phyloP scores from a whole-genome alignment of 148 eudicot species.

The Nepenthes mirabilis region DNA sequence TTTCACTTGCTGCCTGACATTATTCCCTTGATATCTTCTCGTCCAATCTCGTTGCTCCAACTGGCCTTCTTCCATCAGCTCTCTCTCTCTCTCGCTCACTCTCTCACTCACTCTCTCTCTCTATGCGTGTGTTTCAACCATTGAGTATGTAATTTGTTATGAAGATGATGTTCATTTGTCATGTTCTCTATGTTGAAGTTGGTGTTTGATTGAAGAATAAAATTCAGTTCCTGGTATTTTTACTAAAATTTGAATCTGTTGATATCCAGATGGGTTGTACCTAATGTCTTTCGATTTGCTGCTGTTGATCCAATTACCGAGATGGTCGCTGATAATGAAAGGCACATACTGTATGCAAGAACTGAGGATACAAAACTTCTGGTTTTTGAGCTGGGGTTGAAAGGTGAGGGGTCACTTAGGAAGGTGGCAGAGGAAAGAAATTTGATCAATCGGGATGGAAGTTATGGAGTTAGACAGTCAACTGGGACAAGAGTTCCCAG shows the following conservation, averaged over 20 bases:
- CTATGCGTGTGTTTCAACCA: no score
- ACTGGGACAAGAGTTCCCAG: conserved; percentile 47
- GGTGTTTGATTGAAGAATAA: neutral
- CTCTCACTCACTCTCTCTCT: no score
- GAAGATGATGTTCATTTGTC: no score
- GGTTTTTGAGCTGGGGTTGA: conserved; percentile 61
- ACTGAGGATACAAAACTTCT: conserved; percentile 93
- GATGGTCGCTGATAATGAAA: conserved; percentile 91
- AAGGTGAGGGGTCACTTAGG: conserved; percentile 81
- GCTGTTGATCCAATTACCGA: conserved; percentile 90
- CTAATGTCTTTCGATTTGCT: conserved; percentile 94
- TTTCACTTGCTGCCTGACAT: neutral
- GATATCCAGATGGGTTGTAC: conserved; percentile 82
- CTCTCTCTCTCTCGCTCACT: neutral
- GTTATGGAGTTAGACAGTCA: conserved; percentile 58
- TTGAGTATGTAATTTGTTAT: no score
- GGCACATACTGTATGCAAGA: conserved; percentile 86
- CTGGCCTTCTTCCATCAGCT: neutral
- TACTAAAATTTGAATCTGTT: conserved; percentile 2
- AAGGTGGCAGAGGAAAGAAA: conserved; percentile 88
- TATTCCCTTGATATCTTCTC: neutral
- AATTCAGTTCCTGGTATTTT: neutral
- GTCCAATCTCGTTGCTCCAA: neutral
- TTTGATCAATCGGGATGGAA: conserved; percentile 65
- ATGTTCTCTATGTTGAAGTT: neutral